Evolutionary conservation across 2,329 filamentous ascomycete species (phyloP).

Genomic region (Penicillium hordei): DNA sequence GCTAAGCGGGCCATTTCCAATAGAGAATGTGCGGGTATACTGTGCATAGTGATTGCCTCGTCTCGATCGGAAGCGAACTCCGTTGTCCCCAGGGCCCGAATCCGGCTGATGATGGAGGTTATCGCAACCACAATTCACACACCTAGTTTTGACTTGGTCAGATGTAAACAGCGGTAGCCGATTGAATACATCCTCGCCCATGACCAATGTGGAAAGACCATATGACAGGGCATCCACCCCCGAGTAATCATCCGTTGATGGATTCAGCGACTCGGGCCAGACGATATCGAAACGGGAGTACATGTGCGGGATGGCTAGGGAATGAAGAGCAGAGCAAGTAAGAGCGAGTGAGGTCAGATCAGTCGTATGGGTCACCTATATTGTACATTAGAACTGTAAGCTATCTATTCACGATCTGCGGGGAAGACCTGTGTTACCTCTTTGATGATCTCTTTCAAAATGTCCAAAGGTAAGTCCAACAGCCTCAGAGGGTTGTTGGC

Average conservation of each 20-base stretch:
- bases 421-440: constrained; percentile 54
- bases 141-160: constrained; percentile 12
- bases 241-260: constrained; percentile 63
- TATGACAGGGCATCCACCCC: constrained; percentile 82
- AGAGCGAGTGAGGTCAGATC: constrained; percentile 76
- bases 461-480: constrained; percentile 74
- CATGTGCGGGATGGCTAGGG: constrained; percentile 72
- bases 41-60: constrained; percentile 74
- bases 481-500: constrained; percentile 60
- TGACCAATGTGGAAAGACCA: constrained; percentile 75
- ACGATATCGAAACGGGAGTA: constrained; percentile 86
- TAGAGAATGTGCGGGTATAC: constrained; percentile 77
- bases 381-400: constrained; percentile 11
- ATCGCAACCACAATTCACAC: constrained; percentile 35
- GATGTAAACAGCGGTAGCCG: constrained; percentile 44
- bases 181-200: constrained; percentile 65
- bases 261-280: constrained; percentile 69
- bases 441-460: constrained; percentile 75
- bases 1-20: constrained; percentile 75
- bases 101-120: constrained; percentile 18
- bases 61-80: constrained; percentile 35
- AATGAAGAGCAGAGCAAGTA: constrained; percentile 74
- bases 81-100: background rate
- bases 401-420: background rate
- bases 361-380: constrained; percentile 74